Conservation (phyloP, 176 grass and related monocot species). For the Aegilops speltoides region DNA sequence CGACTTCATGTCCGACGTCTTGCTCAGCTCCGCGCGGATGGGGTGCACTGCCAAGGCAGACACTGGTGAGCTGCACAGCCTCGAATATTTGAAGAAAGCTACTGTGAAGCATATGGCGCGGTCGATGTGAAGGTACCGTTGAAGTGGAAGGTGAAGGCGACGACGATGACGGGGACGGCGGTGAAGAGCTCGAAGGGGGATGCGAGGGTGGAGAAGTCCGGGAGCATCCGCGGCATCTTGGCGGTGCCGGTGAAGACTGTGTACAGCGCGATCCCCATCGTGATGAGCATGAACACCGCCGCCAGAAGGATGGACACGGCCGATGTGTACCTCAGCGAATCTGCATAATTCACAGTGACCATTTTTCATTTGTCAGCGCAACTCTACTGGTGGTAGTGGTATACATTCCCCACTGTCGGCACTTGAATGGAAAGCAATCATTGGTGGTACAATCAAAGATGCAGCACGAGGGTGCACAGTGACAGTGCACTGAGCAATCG, state of each 20-base stretch:
- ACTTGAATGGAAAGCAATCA: background rate
- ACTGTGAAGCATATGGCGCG: background rate
- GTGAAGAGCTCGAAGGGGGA: slow-evolving; percentile 91
- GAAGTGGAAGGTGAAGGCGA: slow-evolving; percentile 99
- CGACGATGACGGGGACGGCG: slow-evolving; percentile 76
- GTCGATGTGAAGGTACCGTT: slow-evolving; percentile 43
- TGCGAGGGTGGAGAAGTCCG: slow-evolving; percentile 63
- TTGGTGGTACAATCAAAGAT: background rate
- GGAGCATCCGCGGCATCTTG: slow-evolving; percentile 67
- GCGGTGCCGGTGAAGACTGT: slow-evolving; percentile 65
- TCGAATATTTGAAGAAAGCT: background rate
- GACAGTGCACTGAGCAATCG: background rate
- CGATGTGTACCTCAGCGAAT: slow-evolving; percentile 83
- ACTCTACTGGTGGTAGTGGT: background rate
- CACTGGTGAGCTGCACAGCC: background rate
- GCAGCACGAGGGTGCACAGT: background rate
- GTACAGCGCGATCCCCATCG: slow-evolving; percentile 68
- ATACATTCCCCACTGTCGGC: background rate
- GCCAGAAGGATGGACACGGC: slow-evolving; percentile 83
- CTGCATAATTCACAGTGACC: slow-evolving; percentile 32
- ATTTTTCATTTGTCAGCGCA: background rate
- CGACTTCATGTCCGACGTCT: slow-evolving; percentile 68
- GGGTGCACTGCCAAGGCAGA: slow-evolving; percentile 62
- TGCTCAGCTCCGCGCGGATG: slow-evolving; percentile 75
- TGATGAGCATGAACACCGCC: slow-evolving; percentile 77